Evolutionary conservation across 176 grass and related monocot species (phyloP).

Genomic region (Musa beccarii): DNA sequence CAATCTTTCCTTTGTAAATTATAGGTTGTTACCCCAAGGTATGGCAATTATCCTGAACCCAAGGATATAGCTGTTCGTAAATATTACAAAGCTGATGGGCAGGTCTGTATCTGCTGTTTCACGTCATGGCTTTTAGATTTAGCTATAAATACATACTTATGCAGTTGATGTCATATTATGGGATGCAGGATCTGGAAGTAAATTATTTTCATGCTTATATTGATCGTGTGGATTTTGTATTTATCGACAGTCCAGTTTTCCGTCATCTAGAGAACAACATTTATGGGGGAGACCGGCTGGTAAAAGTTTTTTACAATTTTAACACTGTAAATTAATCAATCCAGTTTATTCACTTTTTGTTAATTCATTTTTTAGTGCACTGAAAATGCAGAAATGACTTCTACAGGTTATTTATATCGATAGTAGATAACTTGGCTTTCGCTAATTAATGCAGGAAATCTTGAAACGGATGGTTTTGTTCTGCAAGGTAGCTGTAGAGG

Average conservation of each 20-base stretch:
- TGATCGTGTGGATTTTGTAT: constrained; percentile 93
- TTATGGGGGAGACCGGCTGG: constrained; percentile 71
- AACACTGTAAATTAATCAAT: neutral
- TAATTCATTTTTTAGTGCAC: constrained; percentile 5
- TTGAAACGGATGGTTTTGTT: constrained; percentile 88
- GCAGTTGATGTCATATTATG: neutral
- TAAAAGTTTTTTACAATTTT: constrained; percentile 14
- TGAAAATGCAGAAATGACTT: neutral
- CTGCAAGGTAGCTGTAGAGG: constrained; percentile 93
- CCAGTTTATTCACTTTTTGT: neutral
- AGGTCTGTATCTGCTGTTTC: constrained; percentile 32
- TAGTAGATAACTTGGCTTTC: neutral
- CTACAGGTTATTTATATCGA: constrained; percentile 6
- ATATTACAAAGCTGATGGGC: constrained; percentile 60
- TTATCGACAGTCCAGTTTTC: constrained; percentile 61
- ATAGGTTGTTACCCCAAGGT: constrained; percentile 77
- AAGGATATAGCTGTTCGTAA: constrained; percentile 48
- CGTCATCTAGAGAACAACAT: constrained; percentile 58
- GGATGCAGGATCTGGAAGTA: constrained; percentile 75
- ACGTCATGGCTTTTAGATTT: neutral
- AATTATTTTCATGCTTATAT: constrained; percentile 71
- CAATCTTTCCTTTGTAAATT: constrained; percentile 11
- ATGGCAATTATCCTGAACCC: constrained; percentile 63
- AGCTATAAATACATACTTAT: neutral
- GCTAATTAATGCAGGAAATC: constrained; percentile 44